phyloP scores from a whole-genome alignment of 2,329 filamentous ascomycete genomes.

The Sarocladiaceae sp. region DNA sequence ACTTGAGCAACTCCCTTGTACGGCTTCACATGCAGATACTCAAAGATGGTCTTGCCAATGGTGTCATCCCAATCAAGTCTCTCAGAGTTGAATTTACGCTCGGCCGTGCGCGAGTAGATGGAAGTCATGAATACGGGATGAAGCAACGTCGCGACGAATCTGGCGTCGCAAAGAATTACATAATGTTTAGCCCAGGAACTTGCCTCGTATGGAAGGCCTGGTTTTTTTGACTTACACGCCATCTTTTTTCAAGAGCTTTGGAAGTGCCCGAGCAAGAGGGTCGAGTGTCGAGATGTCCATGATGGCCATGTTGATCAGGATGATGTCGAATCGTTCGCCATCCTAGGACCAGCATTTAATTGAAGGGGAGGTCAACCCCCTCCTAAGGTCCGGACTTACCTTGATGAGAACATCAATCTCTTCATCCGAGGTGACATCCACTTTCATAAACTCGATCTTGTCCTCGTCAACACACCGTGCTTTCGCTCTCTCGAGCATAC shows the following conservation, averaged over 20 bases:
- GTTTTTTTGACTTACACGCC: conserved; percentile 32
- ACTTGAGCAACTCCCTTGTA: conserved; percentile 30
- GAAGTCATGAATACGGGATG: conserved; percentile 47
- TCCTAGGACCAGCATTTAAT: conserved; percentile 8
- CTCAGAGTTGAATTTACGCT: conserved; percentile 28
- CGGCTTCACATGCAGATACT: conserved; percentile 38
- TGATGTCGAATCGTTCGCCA: conserved; percentile 32
- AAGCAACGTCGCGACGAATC: conserved; percentile 42
- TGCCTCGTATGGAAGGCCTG: not conserved
- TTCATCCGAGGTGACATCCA: conserved; percentile 33
- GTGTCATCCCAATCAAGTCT: conserved; percentile 30
- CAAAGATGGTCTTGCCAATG: conserved; percentile 31
- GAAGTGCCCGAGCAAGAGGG: conserved; percentile 35
- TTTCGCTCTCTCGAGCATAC: conserved; percentile 35
- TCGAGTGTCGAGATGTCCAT: conserved; percentile 42
- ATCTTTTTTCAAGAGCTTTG: conserved; percentile 32
- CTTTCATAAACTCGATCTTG: conserved; percentile 24
- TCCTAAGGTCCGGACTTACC: no score
- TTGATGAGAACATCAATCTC: conserved; percentile 23
- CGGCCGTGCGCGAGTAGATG: conserved; percentile 31
- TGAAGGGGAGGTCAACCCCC: no score
- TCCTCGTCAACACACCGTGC: conserved; percentile 8
- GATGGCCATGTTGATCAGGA: conserved; percentile 45
- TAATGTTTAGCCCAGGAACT: no score
- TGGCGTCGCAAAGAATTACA: no score